A percentile compares a stretch with the other conserved stretches of the same genome.
Evolutionary conservation across 257 asterid species (phyloP).

Genomic region (Solanum arcanum): DNA sequence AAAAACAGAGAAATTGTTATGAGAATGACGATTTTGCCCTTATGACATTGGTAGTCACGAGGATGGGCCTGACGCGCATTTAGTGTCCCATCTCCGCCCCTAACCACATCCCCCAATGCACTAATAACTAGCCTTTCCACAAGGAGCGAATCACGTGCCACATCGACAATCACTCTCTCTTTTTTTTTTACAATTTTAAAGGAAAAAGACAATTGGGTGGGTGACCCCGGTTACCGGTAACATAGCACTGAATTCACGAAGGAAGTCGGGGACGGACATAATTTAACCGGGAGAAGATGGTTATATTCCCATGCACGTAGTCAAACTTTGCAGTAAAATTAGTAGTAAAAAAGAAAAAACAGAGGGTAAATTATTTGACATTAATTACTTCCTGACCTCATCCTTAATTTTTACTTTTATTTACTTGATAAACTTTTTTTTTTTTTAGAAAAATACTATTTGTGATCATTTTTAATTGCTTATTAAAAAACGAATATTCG

Average conservation of each 20-base stretch:
- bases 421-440: background rate
- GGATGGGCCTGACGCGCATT: conserved; percentile 41
- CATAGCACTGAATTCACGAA: background rate
- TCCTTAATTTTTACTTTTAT: background rate
- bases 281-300: conserved; percentile 24
- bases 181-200: background rate
- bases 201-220: background rate
- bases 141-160: conserved; percentile 33
- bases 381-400: conserved; percentile 7
- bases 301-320: background rate
- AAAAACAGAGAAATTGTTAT: background rate
- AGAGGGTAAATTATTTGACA: conserved; percentile 15
- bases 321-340: background rate
- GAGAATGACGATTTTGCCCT: background rate
- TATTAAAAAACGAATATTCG: too few species aligned
- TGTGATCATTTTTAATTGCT: too few species aligned
- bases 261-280: background rate
- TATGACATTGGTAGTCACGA: conserved; percentile 29
- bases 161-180: background rate
- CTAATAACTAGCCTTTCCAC: background rate
- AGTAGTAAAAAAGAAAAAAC: background rate
- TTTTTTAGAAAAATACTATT: too few species aligned
- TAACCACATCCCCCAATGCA: conserved; percentile 14
- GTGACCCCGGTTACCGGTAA: background rate
- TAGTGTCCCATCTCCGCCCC: conserved; percentile 14